These are phyloP conservation scores for Trametes meyenii DNA, from an alignment of 768 basidiomycete genomes.

Conservation along the genomic window DNA sequence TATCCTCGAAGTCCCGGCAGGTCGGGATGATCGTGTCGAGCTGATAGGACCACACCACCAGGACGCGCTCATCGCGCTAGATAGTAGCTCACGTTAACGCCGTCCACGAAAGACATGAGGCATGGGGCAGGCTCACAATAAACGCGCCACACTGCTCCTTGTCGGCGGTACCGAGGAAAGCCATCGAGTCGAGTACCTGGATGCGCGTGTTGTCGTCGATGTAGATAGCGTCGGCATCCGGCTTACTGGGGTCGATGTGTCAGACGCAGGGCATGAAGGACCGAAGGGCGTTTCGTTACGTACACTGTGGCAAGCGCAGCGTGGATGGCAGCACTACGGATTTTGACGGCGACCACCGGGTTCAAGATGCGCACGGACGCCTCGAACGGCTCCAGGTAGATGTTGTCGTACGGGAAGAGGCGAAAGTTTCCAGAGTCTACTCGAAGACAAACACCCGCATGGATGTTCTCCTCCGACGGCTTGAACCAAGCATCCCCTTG, in stretches of 20 bases:
- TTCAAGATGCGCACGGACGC: slow-evolving; percentile 75
- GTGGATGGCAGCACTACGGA: slow-evolving; percentile 78
- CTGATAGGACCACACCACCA: slow-evolving; percentile 85
- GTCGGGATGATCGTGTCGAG: slow-evolving; percentile 78
- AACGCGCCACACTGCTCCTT: slow-evolving; percentile 94
- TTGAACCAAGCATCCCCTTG: slow-evolving; percentile 88
- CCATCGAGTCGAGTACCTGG: slow-evolving; percentile 63
- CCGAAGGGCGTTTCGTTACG: slow-evolving; percentile 30
- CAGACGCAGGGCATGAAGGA: too few relatives aligned
- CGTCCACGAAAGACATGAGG: too few relatives aligned
- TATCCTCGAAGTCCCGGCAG: slow-evolving; percentile 73
- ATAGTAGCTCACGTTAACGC: background rate
- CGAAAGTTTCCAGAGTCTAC: slow-evolving; percentile 71
- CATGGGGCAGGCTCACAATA: slow-evolving; percentile 50
- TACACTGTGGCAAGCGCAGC: slow-evolving; percentile 74
- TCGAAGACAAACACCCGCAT: slow-evolving; percentile 77
- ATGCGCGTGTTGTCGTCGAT: slow-evolving; percentile 50
- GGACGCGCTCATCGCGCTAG: slow-evolving; percentile 80
- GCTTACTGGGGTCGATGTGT: slow-evolving; percentile 46
- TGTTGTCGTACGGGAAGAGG: slow-evolving; percentile 85
- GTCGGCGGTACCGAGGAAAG: slow-evolving; percentile 71
- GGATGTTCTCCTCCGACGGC: slow-evolving; percentile 79
- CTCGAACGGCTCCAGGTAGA: slow-evolving; percentile 80
- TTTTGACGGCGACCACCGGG: slow-evolving; percentile 83
- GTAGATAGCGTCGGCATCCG: slow-evolving; percentile 63